These are phyloP conservation scores for Talaromyces sp. DNA, from an alignment of 2,329 filamentous ascomycete genomes.

Conservation along the genomic window DNA sequence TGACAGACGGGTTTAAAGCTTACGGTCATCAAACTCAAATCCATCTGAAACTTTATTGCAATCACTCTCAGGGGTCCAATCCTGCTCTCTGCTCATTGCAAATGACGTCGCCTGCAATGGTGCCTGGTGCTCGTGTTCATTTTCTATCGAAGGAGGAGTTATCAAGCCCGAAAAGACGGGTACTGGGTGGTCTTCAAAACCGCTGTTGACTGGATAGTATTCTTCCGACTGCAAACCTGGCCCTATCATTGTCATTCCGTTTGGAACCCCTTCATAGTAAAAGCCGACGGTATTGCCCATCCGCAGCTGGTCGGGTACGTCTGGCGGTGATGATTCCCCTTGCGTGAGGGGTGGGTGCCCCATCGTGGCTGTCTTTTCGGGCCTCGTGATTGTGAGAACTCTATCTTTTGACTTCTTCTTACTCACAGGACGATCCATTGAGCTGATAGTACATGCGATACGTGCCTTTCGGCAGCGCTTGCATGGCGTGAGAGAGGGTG, in stretches of 20 bases:
- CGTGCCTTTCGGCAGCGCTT: conserved; percentile 19
- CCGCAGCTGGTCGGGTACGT: conserved; percentile 1
- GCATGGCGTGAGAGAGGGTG: conserved; percentile 19
- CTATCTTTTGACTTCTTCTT: conserved; percentile 14
- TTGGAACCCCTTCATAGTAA: conserved; percentile 8
- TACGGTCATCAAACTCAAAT: conserved; percentile 16
- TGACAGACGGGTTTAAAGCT: not conserved
- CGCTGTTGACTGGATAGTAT: conserved; percentile 1
- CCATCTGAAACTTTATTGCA: conserved; percentile 1
- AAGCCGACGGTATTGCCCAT: not conserved
- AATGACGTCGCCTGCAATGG: not conserved
- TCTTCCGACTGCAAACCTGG: conserved; percentile 3
- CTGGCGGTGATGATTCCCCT: not conserved
- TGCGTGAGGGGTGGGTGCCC: not conserved
- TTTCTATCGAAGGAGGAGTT: conserved; percentile 18
- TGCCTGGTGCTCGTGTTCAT: conserved; percentile 11
- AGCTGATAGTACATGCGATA: conserved; percentile 18
- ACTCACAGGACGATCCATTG: conserved; percentile 9
- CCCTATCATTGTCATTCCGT: not conserved
- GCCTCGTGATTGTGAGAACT: not conserved
- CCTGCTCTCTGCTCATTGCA: not conserved
- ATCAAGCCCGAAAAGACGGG: conserved; percentile 16
- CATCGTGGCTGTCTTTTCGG: conserved; percentile 7
- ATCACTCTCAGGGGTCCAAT: conserved; percentile 1
- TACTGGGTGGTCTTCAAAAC: conserved; percentile 7